A percentile compares a stretch with the other conserved stretches of the same genome.
Evolutionary conservation across 1,284 basidiomycete species (phyloP).

Genomic region (Sporisorium scitamineum): DNA sequence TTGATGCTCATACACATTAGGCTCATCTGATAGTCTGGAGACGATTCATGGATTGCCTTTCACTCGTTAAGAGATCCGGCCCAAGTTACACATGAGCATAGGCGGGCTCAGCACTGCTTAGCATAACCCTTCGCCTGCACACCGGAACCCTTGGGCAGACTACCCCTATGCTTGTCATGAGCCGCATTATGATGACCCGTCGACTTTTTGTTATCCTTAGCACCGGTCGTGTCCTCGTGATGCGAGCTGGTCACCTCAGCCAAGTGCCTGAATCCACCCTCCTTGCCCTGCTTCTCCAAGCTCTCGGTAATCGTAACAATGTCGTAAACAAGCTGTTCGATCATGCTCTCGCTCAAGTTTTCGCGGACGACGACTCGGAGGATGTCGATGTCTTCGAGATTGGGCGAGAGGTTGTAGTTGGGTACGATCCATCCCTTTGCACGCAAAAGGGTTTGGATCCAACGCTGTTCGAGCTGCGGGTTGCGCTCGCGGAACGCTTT

Average conservation of each 20-base stretch:
- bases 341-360: conserved; percentile 62
- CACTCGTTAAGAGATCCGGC: too few species aligned
- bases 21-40: background rate
- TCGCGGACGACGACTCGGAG: conserved; percentile 67
- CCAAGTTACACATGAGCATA: too few species aligned
- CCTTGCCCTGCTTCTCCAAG: conserved; percentile 43
- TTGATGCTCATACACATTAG: background rate
- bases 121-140: conserved; percentile 50
- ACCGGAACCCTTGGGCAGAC: conserved; percentile 46
- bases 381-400: conserved; percentile 59
- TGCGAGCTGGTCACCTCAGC: conserved; percentile 27
- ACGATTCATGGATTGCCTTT: background rate
- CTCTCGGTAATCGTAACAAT: conserved; percentile 61
- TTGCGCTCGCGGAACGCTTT: conserved; percentile 72
- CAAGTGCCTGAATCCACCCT: conserved; percentile 31
- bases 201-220: conserved; percentile 8
- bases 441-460: conserved; percentile 85
- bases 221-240: conserved; percentile 2
- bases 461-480: conserved; percentile 77
- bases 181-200: conserved; percentile 31
- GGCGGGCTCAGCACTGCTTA: conserved; percentile 60
- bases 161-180: conserved; percentile 48
- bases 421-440: conserved; percentile 78
- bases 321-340: conserved; percentile 65
- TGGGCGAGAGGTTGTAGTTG: conserved; percentile 64